Base-by-base conservation (phyloP, 176 grass and related monocot genomes). In the Aegilops speltoides region DNA sequence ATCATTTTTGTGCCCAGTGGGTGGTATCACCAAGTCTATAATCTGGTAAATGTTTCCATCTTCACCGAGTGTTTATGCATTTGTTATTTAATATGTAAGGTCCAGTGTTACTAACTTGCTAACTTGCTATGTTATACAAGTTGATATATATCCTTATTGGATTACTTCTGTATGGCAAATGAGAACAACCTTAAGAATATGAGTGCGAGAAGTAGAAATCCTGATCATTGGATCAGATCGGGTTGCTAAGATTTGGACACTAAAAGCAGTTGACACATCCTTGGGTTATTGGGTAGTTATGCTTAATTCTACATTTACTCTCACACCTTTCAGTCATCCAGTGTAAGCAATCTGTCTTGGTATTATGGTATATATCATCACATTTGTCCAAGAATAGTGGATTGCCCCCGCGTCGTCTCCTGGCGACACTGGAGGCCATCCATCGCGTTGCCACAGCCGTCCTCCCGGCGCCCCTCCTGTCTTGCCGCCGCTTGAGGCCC, bases 21-120 rank as follows among this genome's bases (percentile, higher is more conserved):
- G 83, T 98, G 96, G 96, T 95, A 98, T 78, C 96, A 98, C 85
- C 93, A 96, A 92, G 96, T 98, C 76, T 91, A 98, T 89, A 98
- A 98, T 82, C 79, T 98, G 87, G 96, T 95, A 91, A 84, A 28
- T 88, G 31, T 84, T 37, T 40, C 45, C 10, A 54, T 68, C 78
- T 81, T 79, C 69, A 24, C 8, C 1, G 19, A 68, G 75, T 89
- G 26, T 80, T 66, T 65, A 43, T 64, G 57, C 41, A 32, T 85
- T 82, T 90, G 17, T 32, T 72, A 22, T 72, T 86, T 78, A 6
- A 68, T 41, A 14, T 57, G 43, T 19, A 23, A 88, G 64, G 20
- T 34, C 41, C 37, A 11, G 22, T 68, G 12, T 71, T 23, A 77
- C 25, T 32, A 59, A 59, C 54, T 52, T 52, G 48, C 25, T 32